phyloP scores from a whole-genome alignment of 1,139 yeast species.

The Suhomyces yuchorum region DNA sequence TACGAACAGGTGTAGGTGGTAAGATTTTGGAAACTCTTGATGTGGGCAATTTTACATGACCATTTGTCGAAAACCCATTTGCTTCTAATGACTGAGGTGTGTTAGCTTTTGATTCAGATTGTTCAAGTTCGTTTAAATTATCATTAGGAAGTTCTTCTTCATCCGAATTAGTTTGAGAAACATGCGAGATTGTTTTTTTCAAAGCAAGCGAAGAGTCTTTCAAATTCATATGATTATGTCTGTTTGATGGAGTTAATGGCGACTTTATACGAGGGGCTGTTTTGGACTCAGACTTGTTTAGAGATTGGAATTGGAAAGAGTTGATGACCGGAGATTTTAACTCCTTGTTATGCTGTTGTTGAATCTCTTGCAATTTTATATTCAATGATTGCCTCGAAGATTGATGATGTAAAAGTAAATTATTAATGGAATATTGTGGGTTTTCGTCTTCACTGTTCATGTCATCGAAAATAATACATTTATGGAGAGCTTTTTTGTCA shows the following conservation, averaged over 20 bases:
- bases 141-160: neutral
- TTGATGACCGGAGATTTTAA: conserved; percentile 13
- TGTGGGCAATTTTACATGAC: conserved; percentile 50
- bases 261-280: conserved; percentile 1
- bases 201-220: conserved; percentile 47
- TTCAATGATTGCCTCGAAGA: conserved; percentile 42
- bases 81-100: neutral
- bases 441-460: conserved; percentile 31
- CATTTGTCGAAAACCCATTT: conserved; percentile 53
- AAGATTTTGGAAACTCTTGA: conserved; percentile 48
- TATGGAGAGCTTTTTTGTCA: conserved; percentile 40
- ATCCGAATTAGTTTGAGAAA: neutral
- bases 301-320: conserved; percentile 6
- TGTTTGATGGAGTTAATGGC: conserved; percentile 14
- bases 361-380: conserved; percentile 33
- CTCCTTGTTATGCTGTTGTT: conserved; percentile 14
- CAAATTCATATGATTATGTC: conserved; percentile 43
- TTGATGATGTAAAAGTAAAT: conserved; percentile 43
- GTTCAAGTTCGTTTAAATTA: neutral
- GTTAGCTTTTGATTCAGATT: neutral
- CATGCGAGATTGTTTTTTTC: conserved; percentile 29
- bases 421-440: conserved; percentile 45
- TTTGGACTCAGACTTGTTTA: neutral
- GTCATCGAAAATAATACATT: conserved; percentile 38
- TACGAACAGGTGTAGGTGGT: conserved; percentile 72